Evolutionary conservation across 345 rosid genomes (phyloP).

Genomic region (Eucalyptus pauciflora): DNA sequence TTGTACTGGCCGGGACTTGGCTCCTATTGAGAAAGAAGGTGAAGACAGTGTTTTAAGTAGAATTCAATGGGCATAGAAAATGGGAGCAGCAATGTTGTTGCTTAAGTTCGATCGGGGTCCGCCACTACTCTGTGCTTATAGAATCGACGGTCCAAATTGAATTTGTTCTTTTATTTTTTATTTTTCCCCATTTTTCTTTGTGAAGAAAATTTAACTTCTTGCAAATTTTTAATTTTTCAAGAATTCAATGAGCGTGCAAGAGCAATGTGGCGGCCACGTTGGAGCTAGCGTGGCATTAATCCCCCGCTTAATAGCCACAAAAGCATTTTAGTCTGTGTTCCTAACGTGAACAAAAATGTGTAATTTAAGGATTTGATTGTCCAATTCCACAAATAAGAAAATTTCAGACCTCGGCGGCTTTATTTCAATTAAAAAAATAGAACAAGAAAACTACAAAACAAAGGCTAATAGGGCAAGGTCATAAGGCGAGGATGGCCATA

Average conservation of each 20-base stretch:
- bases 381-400: not conserved
- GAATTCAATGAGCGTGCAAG: not conserved
- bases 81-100: not conserved
- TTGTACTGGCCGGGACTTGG: not conserved
- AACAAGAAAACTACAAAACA: not conserved
- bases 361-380: not conserved
- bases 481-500: too few species aligned
- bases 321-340: not conserved
- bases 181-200: not conserved
- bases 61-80: not conserved
- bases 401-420: not conserved
- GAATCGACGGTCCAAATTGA: not conserved
- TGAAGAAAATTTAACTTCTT: not conserved
- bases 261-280: not conserved
- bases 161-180: not conserved
- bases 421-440: not conserved
- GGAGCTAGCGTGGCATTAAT: not conserved
- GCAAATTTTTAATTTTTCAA: not conserved
- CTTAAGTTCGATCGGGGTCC: not conserved
- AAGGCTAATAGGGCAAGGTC: not conserved
- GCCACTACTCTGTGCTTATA: not conserved
- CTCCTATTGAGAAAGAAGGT: not conserved
- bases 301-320: not conserved
- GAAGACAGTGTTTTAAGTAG: not conserved
- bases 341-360: not conserved